These are phyloP conservation scores for Yarrowia sp. DNA, from an alignment of 805 yeast genomes.

Conservation along the genomic window DNA sequence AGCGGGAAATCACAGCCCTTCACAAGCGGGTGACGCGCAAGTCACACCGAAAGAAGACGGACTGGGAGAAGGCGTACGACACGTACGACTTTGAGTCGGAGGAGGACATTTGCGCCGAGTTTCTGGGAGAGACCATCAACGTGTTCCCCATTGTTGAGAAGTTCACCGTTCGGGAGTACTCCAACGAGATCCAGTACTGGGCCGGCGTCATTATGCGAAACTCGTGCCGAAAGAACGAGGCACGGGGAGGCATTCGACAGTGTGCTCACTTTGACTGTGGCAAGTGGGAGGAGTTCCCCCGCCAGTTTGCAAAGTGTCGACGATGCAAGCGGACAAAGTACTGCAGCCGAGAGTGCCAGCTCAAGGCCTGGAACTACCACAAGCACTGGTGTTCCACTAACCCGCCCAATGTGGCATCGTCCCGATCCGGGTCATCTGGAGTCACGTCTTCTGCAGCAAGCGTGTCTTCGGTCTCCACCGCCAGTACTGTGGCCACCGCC, in stretches of 20 bases:
- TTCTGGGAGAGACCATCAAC: slow-evolving; percentile 49
- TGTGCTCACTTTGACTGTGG: slow-evolving; percentile 94
- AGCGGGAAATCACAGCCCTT: slow-evolving; percentile 18
- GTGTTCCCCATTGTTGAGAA: slow-evolving; percentile 89
- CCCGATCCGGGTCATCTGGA: slow-evolving; percentile 19
- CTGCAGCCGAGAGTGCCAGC: slow-evolving; percentile 89
- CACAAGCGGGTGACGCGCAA: slow-evolving; percentile 24
- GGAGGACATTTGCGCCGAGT: slow-evolving; percentile 47
- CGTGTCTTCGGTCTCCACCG: slow-evolving; percentile 25
- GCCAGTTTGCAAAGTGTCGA: slow-evolving; percentile 92
- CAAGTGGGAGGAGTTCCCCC: slow-evolving; percentile 84
- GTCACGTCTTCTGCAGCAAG: slow-evolving; percentile 28
- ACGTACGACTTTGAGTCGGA: slow-evolving; percentile 39
- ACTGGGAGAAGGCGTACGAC: slow-evolving; percentile 33
- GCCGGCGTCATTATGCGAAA: slow-evolving; percentile 97
- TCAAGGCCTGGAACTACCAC: slow-evolving; percentile 88
- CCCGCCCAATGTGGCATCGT: slow-evolving; percentile 19
- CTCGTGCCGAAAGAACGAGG: slow-evolving; percentile 87
- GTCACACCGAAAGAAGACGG: slow-evolving; percentile 2
- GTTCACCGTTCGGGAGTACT: slow-evolving; percentile 68
- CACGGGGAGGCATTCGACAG: slow-evolving; percentile 85
- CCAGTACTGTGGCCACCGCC: slow-evolving; percentile 18
- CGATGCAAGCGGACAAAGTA: slow-evolving; percentile 93
- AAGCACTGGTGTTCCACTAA: slow-evolving; percentile 75
- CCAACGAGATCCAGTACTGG: slow-evolving; percentile 89